Conservation (phyloP, 2,329 filamentous ascomycete genomes). For the Fusarium zealandicum region DNA sequence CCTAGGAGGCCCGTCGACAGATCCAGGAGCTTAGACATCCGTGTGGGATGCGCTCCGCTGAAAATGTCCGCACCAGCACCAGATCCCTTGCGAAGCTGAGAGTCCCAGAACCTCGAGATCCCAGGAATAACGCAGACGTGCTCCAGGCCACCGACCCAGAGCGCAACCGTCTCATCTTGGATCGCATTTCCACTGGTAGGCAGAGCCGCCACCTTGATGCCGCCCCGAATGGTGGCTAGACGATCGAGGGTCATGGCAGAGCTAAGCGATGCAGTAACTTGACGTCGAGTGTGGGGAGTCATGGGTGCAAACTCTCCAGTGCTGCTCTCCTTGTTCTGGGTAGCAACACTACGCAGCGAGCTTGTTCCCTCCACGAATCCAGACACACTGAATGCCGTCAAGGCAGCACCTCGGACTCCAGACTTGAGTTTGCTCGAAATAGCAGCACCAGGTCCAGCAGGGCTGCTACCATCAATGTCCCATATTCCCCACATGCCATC, state of each 20-base stretch:
- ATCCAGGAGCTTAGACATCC: slow-evolving; percentile 64
- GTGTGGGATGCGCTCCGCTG: slow-evolving; percentile 60
- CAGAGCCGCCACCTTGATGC: slow-evolving; percentile 58
- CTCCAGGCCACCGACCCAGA: slow-evolving; percentile 65
- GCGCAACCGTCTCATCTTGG: slow-evolving; percentile 61
- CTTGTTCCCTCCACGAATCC: slow-evolving; percentile 68
- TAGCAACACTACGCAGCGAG: slow-evolving; percentile 55
- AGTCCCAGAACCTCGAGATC: slow-evolving; percentile 65
- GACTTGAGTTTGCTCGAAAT: slow-evolving; percentile 59
- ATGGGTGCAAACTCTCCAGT: slow-evolving; percentile 66
- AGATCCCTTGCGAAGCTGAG: slow-evolving; percentile 59
- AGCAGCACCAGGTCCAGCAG: slow-evolving; percentile 50
- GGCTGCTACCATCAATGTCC: slow-evolving; percentile 67
- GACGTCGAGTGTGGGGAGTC: slow-evolving; percentile 67
- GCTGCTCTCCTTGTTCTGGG: slow-evolving; percentile 48
- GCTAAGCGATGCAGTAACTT: slow-evolving; percentile 56
- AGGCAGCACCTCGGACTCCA: slow-evolving; percentile 63
- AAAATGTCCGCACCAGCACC: slow-evolving; percentile 64
- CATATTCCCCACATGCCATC: slow-evolving; percentile 74
- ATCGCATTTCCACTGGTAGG: slow-evolving; percentile 52
- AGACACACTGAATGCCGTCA: slow-evolving; percentile 64
- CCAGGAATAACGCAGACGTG: slow-evolving; percentile 64
- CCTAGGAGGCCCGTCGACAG: slow-evolving; percentile 62
- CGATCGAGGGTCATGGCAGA: slow-evolving; percentile 57
- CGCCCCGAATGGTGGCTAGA: slow-evolving; percentile 59